Base-by-base conservation (phyloP, 139 green algal species). In the Chlorella sp. region DNA sequence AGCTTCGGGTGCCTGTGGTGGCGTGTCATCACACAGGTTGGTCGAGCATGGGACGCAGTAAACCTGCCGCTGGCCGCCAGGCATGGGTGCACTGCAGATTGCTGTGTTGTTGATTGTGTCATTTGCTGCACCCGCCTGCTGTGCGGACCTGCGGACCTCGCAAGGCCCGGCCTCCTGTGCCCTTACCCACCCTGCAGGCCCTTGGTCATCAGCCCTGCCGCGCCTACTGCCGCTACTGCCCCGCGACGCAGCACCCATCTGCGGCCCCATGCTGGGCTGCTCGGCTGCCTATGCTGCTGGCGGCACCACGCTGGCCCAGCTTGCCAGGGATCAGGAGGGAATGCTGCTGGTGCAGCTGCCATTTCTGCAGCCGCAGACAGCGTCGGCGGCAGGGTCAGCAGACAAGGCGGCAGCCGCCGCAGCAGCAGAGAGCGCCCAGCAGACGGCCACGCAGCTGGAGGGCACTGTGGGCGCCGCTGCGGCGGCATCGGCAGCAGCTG, bases 291-390 rank as follows among this genome's bases (percentile, higher is more conserved):
- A 76, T 28, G 69, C 69, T 1, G 25, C 69, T 2, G 69, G 38
- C 0, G 69, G 69, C 1, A 4, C 38, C 21, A 17, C 38, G 0
- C 38, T 76, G 38, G 69, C 38, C 16, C 69, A 51, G 38, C 69
- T 76, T 21, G 38, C 11, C 1, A 28, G 36, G 23, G 38, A 55
- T 9, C 23, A 76, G 23, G 69, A 76, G 38, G 69, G 69, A 23
- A 26, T 76, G 69, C 23, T n/a, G 23, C 38, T 76, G 38, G 69
- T 56, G 38, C 69, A 76, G 69, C 69, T 76, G 69, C 69, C 69
- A 25, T 38, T 76, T 23, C 69, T 76, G 69, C 38, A 76, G 38
- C 9, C 11, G n/a, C n/a, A n/a, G n/a, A n/a, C n/a, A n/a, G n/a
- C n/a, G 25, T 1, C 38, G 5, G 6, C 38, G 6, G 23, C 38